Evolutionary conservation across 495 filamentous ascomycete genomes (phyloP), one percentile per base, ranked within the genome.

Genomic region (Lindgomyces ingoldianus): DNA sequence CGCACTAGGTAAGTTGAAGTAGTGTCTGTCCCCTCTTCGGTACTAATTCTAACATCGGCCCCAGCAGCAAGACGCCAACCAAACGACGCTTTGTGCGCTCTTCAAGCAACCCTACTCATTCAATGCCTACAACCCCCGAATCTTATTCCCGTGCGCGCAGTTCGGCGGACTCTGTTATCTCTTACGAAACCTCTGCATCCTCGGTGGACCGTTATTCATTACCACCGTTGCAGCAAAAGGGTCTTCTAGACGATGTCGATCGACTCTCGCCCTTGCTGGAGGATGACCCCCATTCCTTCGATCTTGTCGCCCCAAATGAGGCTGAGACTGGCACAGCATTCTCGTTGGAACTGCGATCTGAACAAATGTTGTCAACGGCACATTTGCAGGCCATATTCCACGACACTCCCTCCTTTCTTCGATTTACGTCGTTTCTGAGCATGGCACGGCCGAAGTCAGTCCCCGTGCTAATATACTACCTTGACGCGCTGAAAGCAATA

Each of bases 381-480:
- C 88, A 91, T 72, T 81, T 91, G 57, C 70, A 80, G 48, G 73
- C 78, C 0, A 79, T 83, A 1, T 79, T 87, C 36, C 84, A 86
- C 50, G 88, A 89, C 63, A 85, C 85, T 36, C 75, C 81, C 10
- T 84, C 91, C 62, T 84, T 93, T 49, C 75, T 84, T 49, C 74
- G 81, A 8, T 83, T 84, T 53, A 83, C 79, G n/a, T 81, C 84
- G 1, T 92, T 86, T 57, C 74, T 96, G 16, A 87, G 89, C 68
- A 85, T 82, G 0, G 80, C 90, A 30, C 87, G 91, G 24, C 83
- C 85, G 24, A 84, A 89, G 59, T 91, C 87, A 22, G 81, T 93
- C 0, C 75, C 86, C 0, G 73, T 86, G 0, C 79, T 96, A 0
- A 78, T 79, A 19, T 83, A 81, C 68, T 93, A 92, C 67, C 81